phyloP scores from a whole-genome alignment of 2,329 filamentous ascomycete species.

The Paecilomyces sp. region DNA sequence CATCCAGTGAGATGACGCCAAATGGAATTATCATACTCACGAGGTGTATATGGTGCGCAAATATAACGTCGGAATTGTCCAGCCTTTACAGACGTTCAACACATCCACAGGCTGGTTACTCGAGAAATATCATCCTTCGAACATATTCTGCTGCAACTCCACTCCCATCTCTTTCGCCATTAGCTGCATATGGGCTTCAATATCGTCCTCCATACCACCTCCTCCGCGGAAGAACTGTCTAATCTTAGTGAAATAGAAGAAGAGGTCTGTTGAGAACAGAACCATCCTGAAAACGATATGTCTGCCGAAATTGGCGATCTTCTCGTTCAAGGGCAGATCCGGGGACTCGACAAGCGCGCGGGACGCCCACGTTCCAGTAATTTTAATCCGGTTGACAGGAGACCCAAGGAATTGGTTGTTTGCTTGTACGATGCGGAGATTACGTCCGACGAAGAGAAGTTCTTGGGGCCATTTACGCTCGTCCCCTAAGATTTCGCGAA shows the following conservation, averaged over 20 bases:
- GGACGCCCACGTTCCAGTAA: constrained; percentile 85
- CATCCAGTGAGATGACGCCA: background rate
- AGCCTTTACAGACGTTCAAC: too few species aligned
- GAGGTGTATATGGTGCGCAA: background rate
- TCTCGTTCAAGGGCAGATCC: constrained; percentile 55
- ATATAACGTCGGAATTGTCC: too few species aligned
- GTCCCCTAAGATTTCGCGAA: constrained; percentile 75
- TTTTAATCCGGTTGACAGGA: constrained; percentile 86
- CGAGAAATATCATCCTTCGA: constrained; percentile 60
- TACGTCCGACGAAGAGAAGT: constrained; percentile 84
- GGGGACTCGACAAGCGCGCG: constrained; percentile 71
- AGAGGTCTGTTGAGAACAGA: constrained; percentile 66
- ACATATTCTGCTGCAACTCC: constrained; percentile 80
- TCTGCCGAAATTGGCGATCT: constrained; percentile 62
- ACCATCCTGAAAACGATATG: constrained; percentile 80
- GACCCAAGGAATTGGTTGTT: constrained; percentile 88
- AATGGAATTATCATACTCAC: background rate
- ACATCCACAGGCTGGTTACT: too few species aligned
- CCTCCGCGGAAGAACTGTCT: constrained; percentile 70
- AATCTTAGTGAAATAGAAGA: constrained; percentile 75
- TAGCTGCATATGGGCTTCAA: constrained; percentile 77
- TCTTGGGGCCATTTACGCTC: constrained; percentile 86
- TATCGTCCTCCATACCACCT: constrained; percentile 86
- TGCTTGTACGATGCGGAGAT: constrained; percentile 85
- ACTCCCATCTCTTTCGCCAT: constrained; percentile 90